Evolutionary conservation across 495 filamentous ascomycete genomes (phyloP).

Genomic region (Xylaria telfairii): DNA sequence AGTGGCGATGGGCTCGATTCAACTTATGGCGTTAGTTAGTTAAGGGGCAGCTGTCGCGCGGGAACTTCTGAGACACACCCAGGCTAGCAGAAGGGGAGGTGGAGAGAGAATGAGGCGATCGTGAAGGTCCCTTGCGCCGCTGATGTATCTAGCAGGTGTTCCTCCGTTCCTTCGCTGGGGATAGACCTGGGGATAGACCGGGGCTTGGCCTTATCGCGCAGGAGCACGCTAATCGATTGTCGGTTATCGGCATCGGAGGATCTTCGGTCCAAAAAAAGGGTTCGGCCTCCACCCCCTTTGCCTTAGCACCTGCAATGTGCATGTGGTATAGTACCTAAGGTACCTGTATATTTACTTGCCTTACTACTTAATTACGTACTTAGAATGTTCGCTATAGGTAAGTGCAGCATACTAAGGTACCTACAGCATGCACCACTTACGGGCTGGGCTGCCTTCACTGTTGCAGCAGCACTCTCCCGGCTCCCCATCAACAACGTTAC

Average conservation of each 20-base stretch:
- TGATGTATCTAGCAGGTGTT: constrained; percentile 5
- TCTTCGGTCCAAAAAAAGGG: neutral
- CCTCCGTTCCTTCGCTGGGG: neutral
- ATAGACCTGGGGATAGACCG: neutral
- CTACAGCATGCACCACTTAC: too few species aligned
- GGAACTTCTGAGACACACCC: constrained; percentile 26
- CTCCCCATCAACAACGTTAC: neutral
- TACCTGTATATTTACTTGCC: too few species aligned
- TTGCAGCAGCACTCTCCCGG: too few species aligned
- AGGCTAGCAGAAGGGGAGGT: constrained; percentile 6
- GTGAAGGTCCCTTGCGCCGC: constrained; percentile 20
- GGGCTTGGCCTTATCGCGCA: constrained; percentile 16
- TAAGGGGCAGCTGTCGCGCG: neutral
- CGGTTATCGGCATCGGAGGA: constrained; percentile 24
- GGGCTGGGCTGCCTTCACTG: too few species aligned
- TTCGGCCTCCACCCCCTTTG: neutral
- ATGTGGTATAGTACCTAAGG: too few species aligned
- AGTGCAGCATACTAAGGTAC: too few species aligned
- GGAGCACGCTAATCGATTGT: constrained; percentile 14
- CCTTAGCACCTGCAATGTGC: too few species aligned
- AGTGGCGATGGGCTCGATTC: constrained; percentile 2
- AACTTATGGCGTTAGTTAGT: neutral
- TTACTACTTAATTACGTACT: too few species aligned
- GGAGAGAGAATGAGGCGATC: constrained; percentile 25
- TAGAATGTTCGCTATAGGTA: too few species aligned